Percentiles rank a stretch among this genome's conserved stretches.
phyloP scores from a whole-genome alignment of 1,284 basidiomycete species.

The Sanghuangporus sanghuang region DNA sequence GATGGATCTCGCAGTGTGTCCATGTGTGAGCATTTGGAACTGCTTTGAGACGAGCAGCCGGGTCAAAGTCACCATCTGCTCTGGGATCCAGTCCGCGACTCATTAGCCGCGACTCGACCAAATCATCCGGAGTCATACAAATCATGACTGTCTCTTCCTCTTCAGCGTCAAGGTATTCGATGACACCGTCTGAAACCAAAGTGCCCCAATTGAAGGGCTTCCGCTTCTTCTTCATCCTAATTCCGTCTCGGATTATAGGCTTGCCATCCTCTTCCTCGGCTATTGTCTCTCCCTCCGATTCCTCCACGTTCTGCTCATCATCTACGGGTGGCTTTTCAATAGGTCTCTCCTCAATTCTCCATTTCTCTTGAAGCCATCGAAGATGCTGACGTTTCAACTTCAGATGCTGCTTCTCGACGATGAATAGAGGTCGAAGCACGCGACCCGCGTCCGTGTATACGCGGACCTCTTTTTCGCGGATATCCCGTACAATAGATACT shows the following conservation, averaged over 20 bases:
- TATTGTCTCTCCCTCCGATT: neutral
- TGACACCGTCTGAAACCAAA: conserved; percentile 81
- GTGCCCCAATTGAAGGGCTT: conserved; percentile 77
- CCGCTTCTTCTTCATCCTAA: conserved; percentile 10
- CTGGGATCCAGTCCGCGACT: conserved; percentile 56
- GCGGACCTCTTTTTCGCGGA: conserved; percentile 91
- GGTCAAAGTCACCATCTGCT: conserved; percentile 72
- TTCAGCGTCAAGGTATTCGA: conserved; percentile 96
- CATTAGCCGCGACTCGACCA: conserved; percentile 79
- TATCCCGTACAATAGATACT: conserved; percentile 95
- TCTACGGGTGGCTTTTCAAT: neutral
- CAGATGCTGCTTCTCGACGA: conserved; percentile 90
- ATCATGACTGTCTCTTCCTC: conserved; percentile 99
- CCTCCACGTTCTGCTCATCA: neutral
- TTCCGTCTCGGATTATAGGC: neutral
- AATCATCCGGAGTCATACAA: conserved; percentile 95
- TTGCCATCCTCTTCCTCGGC: neutral
- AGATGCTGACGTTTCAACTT: conserved; percentile 84
- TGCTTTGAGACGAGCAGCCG: conserved; percentile 83
- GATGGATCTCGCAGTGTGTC: conserved; percentile 99
- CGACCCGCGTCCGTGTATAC: conserved; percentile 97
- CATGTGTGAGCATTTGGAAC: conserved; percentile 82
- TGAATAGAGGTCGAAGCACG: conserved; percentile 94
- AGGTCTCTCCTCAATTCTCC: conserved; percentile 21
- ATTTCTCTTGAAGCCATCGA: conserved; percentile 57